Percentiles rank a stretch among this genome's conserved stretches.
phyloP scores from a whole-genome alignment of 305 asterid genomes.

The Rubia peregrina region DNA sequence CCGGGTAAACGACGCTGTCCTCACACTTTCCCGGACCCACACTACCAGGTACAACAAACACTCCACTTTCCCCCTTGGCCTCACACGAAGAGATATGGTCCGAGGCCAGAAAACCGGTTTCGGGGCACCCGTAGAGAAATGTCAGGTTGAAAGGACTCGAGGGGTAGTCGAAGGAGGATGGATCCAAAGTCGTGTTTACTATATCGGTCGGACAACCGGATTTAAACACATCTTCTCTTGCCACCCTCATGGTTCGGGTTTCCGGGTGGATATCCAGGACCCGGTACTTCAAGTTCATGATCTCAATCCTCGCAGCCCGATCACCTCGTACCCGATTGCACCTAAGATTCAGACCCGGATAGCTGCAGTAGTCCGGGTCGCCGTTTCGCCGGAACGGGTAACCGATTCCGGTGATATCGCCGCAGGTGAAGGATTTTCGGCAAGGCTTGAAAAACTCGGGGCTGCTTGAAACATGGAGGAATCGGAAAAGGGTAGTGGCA shows the following conservation, averaged over 20 bases:
- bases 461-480: constrained; percentile 21
- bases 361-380: constrained; percentile 57
- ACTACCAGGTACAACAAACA: constrained; percentile 35
- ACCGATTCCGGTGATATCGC: constrained; percentile 31
- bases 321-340: constrained; percentile 22
- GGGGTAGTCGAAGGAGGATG: constrained; percentile 35
- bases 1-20: constrained; percentile 46
- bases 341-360: constrained; percentile 45
- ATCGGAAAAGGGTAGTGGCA: constrained; percentile 17
- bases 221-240: constrained; percentile 44
- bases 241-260: constrained; percentile 36
- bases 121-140: constrained; percentile 50
- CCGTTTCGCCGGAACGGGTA: constrained; percentile 46
- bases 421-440: constrained; percentile 44
- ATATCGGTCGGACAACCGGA: constrained; percentile 41
- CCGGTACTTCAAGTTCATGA: constrained; percentile 29
- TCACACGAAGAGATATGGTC: constrained; percentile 31
- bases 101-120: constrained; percentile 1
- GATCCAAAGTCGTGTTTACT: constrained; percentile 48
- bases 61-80: constrained; percentile 10
- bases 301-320: constrained; percentile 29
- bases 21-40: constrained; percentile 40
- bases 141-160: constrained; percentile 35
- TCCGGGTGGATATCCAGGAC: constrained; percentile 31
- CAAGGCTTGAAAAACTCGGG: constrained; percentile 32